A percentile compares a stretch with the other conserved stretches of the same genome.
Conservation (phyloP, 768 basidiomycete species). For the Heimioporus sp. region DNA sequence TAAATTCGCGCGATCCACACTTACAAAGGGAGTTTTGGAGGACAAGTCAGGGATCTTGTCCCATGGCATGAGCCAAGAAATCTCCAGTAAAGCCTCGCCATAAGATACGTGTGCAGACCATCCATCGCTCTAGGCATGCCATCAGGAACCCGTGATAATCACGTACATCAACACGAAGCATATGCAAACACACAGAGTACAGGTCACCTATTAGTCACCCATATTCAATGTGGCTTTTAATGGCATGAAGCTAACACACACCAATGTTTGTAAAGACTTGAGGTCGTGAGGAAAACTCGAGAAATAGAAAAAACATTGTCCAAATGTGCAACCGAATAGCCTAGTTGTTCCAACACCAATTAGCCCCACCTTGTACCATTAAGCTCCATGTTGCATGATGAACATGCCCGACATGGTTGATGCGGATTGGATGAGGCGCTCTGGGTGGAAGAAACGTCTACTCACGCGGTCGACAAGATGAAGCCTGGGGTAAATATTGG, state of each 20-base stretch:
- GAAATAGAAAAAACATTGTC: slow-evolving; percentile 10
- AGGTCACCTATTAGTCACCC: background rate
- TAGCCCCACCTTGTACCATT: background rate
- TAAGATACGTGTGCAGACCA: background rate
- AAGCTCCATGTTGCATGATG: too few relatives aligned
- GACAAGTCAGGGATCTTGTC: too few relatives aligned
- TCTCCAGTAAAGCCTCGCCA: background rate
- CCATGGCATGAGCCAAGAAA: slow-evolving; percentile 1
- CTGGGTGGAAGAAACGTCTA: too few relatives aligned
- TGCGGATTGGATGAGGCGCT: background rate
- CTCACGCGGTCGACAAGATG: slow-evolving; percentile 1
- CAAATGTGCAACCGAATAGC: slow-evolving; percentile 11
- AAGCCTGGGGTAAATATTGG: background rate
- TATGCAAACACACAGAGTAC: background rate
- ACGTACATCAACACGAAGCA: background rate
- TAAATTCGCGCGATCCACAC: too few relatives aligned
- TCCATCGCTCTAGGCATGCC: background rate
- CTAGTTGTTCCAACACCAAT: background rate
- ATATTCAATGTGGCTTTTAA: background rate
- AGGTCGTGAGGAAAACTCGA: slow-evolving; percentile 6
- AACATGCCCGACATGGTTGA: too few relatives aligned
- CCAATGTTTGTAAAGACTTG: slow-evolving; percentile 4
- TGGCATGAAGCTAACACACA: background rate
- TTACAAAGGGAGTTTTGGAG: too few relatives aligned
- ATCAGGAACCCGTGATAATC: background rate